Conservation (phyloP, 1,284 basidiomycete genomes). For the Moesziomyces aphidis region DNA sequence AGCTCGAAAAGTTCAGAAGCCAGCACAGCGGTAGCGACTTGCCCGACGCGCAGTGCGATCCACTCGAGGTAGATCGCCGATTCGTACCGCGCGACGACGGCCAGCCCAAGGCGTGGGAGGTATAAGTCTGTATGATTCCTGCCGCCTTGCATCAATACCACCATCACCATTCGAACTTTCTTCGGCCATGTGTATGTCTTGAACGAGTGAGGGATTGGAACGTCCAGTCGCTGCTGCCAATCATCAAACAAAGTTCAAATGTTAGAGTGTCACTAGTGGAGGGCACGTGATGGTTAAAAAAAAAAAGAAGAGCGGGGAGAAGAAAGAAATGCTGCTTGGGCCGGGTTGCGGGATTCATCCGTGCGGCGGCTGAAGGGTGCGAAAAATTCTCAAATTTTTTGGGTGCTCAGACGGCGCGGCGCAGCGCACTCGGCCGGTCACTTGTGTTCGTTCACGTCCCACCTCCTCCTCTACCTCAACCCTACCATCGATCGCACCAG, state of each 20-base stretch:
- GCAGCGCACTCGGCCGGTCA: background rate
- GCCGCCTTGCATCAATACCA: background rate
- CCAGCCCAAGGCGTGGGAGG: conserved; percentile 66
- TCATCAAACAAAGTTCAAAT: background rate
- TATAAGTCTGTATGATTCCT: conserved; percentile 13
- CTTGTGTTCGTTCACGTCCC: background rate
- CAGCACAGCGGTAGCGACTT: conserved; percentile 11
- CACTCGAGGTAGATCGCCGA: conserved; percentile 59
- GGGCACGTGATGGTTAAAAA: conserved; percentile 4
- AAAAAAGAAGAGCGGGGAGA: background rate
- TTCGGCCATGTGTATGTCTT: background rate
- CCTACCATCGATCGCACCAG: background rate
- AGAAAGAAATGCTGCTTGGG: background rate
- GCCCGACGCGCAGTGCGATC: conserved; percentile 22
- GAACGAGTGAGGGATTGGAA: background rate
- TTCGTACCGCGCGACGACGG: conserved; percentile 62
- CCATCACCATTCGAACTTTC: background rate
- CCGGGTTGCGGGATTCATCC: conserved; percentile 27
- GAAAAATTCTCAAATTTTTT: conserved; percentile 47
- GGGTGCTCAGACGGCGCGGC: conserved; percentile 5
- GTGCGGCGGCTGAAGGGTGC: conserved; percentile 1
- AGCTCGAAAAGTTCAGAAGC: conserved; percentile 19
- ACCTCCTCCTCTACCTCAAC: background rate
- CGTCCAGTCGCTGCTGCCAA: background rate
- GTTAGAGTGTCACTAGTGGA: background rate